Evolutionary conservation across 1,139 yeast genomes (phyloP), one percentile per base, ranked within the genome.

Genomic region (Geotrichum klebahnii): DNA sequence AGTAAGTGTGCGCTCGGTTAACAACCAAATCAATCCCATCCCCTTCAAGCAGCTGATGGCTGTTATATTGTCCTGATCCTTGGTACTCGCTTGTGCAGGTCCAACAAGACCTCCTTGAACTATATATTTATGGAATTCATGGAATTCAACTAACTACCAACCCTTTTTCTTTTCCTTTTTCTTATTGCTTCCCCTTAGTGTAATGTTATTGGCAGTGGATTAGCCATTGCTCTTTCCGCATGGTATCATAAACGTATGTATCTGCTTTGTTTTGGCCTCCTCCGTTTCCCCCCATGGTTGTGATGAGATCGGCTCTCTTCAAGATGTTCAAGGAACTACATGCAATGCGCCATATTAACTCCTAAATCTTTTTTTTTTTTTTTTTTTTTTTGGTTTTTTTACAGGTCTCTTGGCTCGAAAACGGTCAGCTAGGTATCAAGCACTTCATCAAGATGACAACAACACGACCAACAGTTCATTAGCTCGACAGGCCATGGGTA

Each of bases 181-280:
- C 53, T 44, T 50, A 34, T 36, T 34, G 12, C 9, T 10, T 32
- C n/a, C n/a, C 8, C 19, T 17, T 16, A 63, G 63, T 61, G 63
- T 51, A 72, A 72, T 52, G 53, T 70, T 20, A 60, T 57, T 5
- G 75, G 75, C 23, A 61, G 68, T 36, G 45, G 55, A 1, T 38
- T 61, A 9, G 72, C 72, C 2, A 55, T 70, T 9, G 57, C 55
- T 17, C 42, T 63, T 5, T 66, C 63, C 17, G 62, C 65, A 8
- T 58, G 63, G 60, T 70, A 71, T 54, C 75, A 72, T 59, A 67
- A 63, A 36, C 58, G 71, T 55, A 54, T 34, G 65, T 57, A 36
- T 20, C 23, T 8, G 6, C 39, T 29, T 4, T 17, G 24, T 38
- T 17, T 42, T 28, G 33, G 28, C n/a, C 24, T 47, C 12, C 12